Evolutionary conservation across 805 yeast species (phyloP).

Genomic region (Dipodascus albidus): DNA sequence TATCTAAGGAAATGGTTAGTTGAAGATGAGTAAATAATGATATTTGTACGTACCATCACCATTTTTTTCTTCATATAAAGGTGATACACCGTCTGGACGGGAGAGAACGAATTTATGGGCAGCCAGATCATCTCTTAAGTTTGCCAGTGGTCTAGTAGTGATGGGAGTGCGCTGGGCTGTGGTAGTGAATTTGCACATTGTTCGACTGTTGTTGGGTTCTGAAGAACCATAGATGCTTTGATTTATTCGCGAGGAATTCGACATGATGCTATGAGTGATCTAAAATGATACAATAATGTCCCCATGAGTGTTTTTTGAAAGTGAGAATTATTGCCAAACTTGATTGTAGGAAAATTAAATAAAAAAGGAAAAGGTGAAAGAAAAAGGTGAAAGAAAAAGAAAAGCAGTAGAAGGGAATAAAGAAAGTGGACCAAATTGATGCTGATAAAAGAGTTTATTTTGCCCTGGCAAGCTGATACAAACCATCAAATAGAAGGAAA

Average conservation of each 20-base stretch:
- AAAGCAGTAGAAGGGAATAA: not conserved
- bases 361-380: not conserved
- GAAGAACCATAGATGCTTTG: constrained; percentile 2
- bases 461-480: not conserved
- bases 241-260: constrained; percentile 1
- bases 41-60: constrained; percentile 6
- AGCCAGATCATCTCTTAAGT: constrained; percentile 16
- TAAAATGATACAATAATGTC: not conserved
- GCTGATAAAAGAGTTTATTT: not conserved
- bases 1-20: constrained; percentile 2
- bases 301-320: not conserved
- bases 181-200: not conserved
- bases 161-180: constrained; percentile 1
- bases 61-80: constrained; percentile 18
- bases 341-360: not conserved
- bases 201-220: constrained; percentile 9
- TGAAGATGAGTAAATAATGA: constrained; percentile 1
- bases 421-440: constrained; percentile 1
- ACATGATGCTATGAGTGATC: not conserved
- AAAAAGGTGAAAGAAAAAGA: not conserved
- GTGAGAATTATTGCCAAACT: not conserved
- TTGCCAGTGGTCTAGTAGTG: constrained; percentile 1
- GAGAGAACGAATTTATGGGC: constrained; percentile 23
- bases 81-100: constrained; percentile 26
- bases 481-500: not conserved